These are phyloP conservation scores for Dactylellina cionopaga DNA, from an alignment of 2,329 filamentous ascomycete genomes.

Conservation along the genomic window DNA sequence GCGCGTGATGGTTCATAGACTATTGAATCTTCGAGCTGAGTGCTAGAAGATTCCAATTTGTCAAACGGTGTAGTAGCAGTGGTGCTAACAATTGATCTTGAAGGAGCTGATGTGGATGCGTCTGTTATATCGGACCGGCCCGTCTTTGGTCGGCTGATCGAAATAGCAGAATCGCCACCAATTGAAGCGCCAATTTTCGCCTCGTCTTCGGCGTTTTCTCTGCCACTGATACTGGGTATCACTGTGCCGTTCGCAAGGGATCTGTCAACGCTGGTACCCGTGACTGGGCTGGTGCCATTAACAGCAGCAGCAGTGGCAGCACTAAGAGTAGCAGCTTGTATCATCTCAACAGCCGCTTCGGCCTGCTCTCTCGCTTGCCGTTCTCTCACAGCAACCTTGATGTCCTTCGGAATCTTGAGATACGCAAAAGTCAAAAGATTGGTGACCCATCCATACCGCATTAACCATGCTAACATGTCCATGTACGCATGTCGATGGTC, in stretches of 20 bases:
- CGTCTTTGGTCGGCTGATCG: conserved; percentile 55
- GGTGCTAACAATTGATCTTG: conserved; percentile 32
- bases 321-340: conserved; percentile 56
- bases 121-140: conserved; percentile 52
- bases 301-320: conserved; percentile 50
- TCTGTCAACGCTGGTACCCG: conserved; percentile 44
- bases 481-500: conserved; percentile 88
- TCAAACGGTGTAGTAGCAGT: conserved; percentile 62
- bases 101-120: conserved; percentile 48
- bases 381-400: conserved; percentile 77
- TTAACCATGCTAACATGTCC: conserved; percentile 89
- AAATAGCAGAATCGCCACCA: conserved; percentile 42
- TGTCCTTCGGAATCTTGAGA: conserved; percentile 77
- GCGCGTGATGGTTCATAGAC: conserved; percentile 82
- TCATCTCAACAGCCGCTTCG: conserved; percentile 33
- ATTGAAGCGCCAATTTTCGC: conserved; percentile 15
- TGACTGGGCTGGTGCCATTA: conserved; percentile 51
- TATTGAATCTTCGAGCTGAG: conserved; percentile 70
- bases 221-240: conserved; percentile 19
- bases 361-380: conserved; percentile 57
- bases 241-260: conserved; percentile 53
- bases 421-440: conserved; percentile 92
- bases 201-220: conserved; percentile 2
- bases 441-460: conserved; percentile 91
- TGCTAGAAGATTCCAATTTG: conserved; percentile 49